These are phyloP conservation scores for Hypoxylon sp. DNA, from an alignment of 2,329 filamentous ascomycete genomes.

Conservation along the genomic window DNA sequence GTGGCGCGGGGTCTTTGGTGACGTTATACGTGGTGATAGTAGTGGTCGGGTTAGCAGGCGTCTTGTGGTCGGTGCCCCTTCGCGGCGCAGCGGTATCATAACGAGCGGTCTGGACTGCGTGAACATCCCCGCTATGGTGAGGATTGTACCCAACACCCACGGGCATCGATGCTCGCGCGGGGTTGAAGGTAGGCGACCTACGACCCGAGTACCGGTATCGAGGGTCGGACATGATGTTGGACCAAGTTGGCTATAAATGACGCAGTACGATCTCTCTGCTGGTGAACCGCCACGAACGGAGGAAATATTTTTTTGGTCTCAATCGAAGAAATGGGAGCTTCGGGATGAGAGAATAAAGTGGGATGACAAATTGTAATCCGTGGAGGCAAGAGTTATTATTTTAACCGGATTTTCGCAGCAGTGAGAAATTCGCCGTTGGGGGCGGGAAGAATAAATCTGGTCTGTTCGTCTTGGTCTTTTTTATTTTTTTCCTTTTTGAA, in stretches of 20 bases:
- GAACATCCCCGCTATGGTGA: conserved; percentile 65
- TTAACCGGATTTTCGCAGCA: conserved; percentile 33
- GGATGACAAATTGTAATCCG: conserved; percentile 15
- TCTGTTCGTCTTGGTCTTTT: conserved; percentile 21
- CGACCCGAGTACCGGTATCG: conserved; percentile 59
- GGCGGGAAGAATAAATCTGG: conserved; percentile 28
- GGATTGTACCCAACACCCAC: conserved; percentile 62
- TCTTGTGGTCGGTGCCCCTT: conserved; percentile 52
- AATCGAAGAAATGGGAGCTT: conserved; percentile 6
- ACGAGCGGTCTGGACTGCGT: conserved; percentile 61
- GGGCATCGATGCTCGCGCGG: conserved; percentile 66
- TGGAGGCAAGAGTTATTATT: conserved; percentile 29
- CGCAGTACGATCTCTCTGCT: conserved; percentile 18
- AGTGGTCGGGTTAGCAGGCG: conserved; percentile 52
- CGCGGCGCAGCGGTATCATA: conserved; percentile 51
- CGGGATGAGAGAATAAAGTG: conserved; percentile 23
- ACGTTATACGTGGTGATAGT: conserved; percentile 69
- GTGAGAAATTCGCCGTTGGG: conserved; percentile 31
- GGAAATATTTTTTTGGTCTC: conserved; percentile 17
- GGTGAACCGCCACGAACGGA: conserved; percentile 17
- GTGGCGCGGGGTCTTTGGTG: conserved; percentile 62
- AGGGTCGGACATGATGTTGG: conserved; percentile 59
- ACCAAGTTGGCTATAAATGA: conserved; percentile 24
- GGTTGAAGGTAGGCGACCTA: conserved; percentile 60
- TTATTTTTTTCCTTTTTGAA: conserved; percentile 9